These are phyloP conservation scores for Boletus holoroseus DNA, from an alignment of 1,284 basidiomycete genomes.

Conservation along the genomic window DNA sequence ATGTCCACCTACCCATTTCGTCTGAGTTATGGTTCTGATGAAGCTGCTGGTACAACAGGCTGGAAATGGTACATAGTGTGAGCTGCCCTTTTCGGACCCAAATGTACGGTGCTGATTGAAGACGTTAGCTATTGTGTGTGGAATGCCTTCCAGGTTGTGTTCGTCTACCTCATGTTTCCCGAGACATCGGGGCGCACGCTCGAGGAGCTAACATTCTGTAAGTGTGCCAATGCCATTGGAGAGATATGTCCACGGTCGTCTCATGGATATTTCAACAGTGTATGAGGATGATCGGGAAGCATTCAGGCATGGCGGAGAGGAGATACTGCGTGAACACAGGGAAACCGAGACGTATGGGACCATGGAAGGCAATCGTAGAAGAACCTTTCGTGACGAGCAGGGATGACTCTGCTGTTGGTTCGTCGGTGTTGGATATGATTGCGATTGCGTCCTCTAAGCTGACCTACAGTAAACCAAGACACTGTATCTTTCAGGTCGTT, in stretches of 20 bases:
- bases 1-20: background rate
- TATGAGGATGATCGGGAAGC: slow-evolving; percentile 15
- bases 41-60: slow-evolving; percentile 5
- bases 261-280: slow-evolving; percentile 7
- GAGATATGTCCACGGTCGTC: too few relatives aligned
- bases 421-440: background rate
- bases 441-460: background rate
- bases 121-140: slow-evolving; percentile 39
- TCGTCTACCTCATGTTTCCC: slow-evolving; percentile 50
- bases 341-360: slow-evolving; percentile 8
- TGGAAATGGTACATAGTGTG: slow-evolving; percentile 24
- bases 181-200: slow-evolving; percentile 51
- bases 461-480: background rate
- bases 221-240: slow-evolving; percentile 21
- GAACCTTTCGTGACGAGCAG: background rate
- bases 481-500: too few relatives aligned
- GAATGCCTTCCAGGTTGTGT: slow-evolving; percentile 42
- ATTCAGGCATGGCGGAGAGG: background rate
- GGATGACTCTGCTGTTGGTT: background rate
- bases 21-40: background rate
- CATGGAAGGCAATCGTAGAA: background rate
- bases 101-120: slow-evolving; percentile 1
- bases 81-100: background rate
- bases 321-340: background rate
- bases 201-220: slow-evolving; percentile 57